Conservation (phyloP, 2,329 filamentous ascomycete species). For the Alternaria triticimaculans region DNA sequence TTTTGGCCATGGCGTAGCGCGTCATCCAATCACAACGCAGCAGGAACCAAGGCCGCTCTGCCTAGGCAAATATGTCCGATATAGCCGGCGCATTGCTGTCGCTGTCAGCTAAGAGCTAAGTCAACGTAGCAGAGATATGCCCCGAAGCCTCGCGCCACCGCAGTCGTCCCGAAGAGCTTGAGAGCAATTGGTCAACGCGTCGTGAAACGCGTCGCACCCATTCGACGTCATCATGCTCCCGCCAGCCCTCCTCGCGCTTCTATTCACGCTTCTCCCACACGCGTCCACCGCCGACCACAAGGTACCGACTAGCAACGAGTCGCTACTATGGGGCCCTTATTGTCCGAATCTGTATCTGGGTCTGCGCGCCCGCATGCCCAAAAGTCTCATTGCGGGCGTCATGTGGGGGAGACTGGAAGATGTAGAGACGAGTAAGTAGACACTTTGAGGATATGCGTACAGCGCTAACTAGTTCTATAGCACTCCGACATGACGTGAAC, state of each 20-base stretch:
- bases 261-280: constrained; percentile 21
- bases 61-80: constrained; percentile 3
- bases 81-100: constrained; percentile 10
- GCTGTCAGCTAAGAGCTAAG: constrained; percentile 2
- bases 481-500: constrained; percentile 90
- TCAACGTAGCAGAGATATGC: constrained; percentile 11
- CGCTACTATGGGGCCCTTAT: constrained; percentile 94
- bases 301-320: constrained; percentile 66
- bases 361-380: constrained; percentile 77
- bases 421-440: constrained; percentile 72
- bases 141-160: constrained; percentile 1
- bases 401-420: constrained; percentile 88
- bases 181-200: constrained; percentile 5
- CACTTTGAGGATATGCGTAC: not conserved
- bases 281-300: constrained; percentile 17
- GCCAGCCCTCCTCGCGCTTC: constrained; percentile 23
- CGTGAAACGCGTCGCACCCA: constrained; percentile 11
- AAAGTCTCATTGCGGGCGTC: constrained; percentile 79
- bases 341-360: constrained; percentile 93
- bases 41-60: constrained; percentile 4
- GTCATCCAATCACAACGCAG: constrained; percentile 5
- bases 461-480: constrained; percentile 23
- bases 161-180: constrained; percentile 11
- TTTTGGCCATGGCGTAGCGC: constrained; percentile 5
- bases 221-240: constrained; percentile 26